Base-by-base conservation (phyloP, 2,329 filamentous ascomycete species). In the Colletotrichum trifolii region DNA sequence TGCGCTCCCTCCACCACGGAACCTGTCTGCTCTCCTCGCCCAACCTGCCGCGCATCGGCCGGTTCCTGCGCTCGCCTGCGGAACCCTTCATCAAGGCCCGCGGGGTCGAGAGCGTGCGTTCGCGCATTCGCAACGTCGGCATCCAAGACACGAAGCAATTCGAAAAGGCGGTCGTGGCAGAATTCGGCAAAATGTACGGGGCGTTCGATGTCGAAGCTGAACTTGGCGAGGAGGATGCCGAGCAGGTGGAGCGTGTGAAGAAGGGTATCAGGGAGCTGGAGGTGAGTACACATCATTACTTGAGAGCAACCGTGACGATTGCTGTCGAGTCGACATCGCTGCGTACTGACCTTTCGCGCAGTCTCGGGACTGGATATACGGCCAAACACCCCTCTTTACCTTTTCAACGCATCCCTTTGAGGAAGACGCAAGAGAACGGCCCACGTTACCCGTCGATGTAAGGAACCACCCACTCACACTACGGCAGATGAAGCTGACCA, bases 101-200 rank as follows among this genome's bases (percentile, higher is more conserved):
- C 66, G 96, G 96, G 0, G 94, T 97, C 1, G 93, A 96, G 71
- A 98, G 95, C 74, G 94, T 98, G 47, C 89, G 92, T 67, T 97
- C 93, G 52, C 88, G 89, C 0, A 90, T 98, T 10, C 85, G 87
- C 8, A 99, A 98, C 77, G 88, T 97, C 2, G 86, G 87, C 3
- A 75, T 93, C 1, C 72, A 64, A 0, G 77, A 73, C 12, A 65
- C 62, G n/a, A 33, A 6, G 25, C 15, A 17, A 38, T 88, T 88
- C 63, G 80, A 85, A 57, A 76, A 77, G 1, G 87, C 85, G 10
- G 88, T 93, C 2, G 79, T 88, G 34, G 77, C 78, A 7, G 85
- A 92, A 74, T 97, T 97, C 76, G 78, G 77, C 7, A 70, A 71
- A 13, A 87, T 95, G 82, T 94, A 97, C 75, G 82, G 83, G 3